Conservation (phyloP, 2,329 filamentous ascomycete species). For the Chrysoporthe deuterocubensis region DNA sequence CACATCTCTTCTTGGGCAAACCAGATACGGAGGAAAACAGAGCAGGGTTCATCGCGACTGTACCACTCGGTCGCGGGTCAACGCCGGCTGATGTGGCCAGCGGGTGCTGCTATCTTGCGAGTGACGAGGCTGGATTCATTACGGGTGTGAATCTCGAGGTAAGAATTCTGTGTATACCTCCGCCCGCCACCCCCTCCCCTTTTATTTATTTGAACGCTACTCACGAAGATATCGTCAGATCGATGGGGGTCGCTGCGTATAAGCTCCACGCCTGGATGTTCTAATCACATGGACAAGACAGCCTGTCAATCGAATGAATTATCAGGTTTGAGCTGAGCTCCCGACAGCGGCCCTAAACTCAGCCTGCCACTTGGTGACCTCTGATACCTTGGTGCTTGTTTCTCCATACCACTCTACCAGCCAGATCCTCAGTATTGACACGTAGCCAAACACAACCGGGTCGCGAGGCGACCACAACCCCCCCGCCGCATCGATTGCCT, state of each 20-base stretch:
- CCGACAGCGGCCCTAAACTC: neutral
- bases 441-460: neutral
- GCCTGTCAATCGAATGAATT: neutral
- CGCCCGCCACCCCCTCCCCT: too few relatives aligned
- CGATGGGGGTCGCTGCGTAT: slow-evolving; percentile 18
- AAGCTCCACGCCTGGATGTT: neutral
- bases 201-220: neutral
- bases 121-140: slow-evolving; percentile 72
- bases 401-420: slow-evolving; percentile 2
- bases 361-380: neutral
- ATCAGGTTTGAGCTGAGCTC: neutral
- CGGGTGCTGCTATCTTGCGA: slow-evolving; percentile 70
- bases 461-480: neutral
- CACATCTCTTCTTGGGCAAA: slow-evolving; percentile 60
- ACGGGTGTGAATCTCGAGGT: slow-evolving; percentile 73
- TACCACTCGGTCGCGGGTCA: slow-evolving; percentile 59
- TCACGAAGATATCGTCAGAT: neutral
- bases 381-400: neutral
- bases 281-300: neutral
- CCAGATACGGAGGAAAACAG: slow-evolving; percentile 66
- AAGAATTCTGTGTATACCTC: neutral
- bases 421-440: neutral
- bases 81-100: slow-evolving; percentile 71
- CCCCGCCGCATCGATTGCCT: neutral
- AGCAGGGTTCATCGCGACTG: slow-evolving; percentile 55